These are phyloP conservation scores for Sclerotinia nivalis DNA, from an alignment of 2,329 filamentous ascomycete species.

Conservation along the genomic window DNA sequence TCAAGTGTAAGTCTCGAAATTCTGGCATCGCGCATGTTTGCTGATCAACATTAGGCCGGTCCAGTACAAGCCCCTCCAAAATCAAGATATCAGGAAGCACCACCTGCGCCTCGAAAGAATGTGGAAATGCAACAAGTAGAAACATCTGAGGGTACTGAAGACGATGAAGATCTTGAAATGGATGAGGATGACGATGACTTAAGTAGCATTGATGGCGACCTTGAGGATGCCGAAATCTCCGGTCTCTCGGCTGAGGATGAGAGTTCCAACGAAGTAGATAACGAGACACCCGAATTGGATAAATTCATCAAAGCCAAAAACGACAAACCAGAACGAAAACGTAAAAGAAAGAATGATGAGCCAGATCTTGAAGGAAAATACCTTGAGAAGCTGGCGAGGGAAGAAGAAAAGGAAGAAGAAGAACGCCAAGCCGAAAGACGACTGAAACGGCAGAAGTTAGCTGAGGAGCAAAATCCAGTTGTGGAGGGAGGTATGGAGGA, in stretches of 20 bases:
- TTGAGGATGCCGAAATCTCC: slow-evolving; percentile 42
- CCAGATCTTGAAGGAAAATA: slow-evolving; percentile 72
- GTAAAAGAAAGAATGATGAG: slow-evolving; percentile 64
- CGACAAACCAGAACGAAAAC: slow-evolving; percentile 51
- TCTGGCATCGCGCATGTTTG: neutral
- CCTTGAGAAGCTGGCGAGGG: slow-evolving; percentile 62
- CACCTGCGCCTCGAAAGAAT: slow-evolving; percentile 36
- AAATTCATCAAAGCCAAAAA: slow-evolving; percentile 49
- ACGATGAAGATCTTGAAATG: slow-evolving; percentile 42
- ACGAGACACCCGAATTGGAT: slow-evolving; percentile 41
- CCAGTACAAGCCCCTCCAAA: slow-evolving; percentile 43
- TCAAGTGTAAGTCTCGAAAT: slow-evolving; percentile 61
- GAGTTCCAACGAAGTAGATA: slow-evolving; percentile 29
- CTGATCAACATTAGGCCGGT: slow-evolving; percentile 37
- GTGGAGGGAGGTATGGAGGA: slow-evolving; percentile 39
- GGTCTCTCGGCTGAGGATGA: slow-evolving; percentile 38
- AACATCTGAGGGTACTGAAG: slow-evolving; percentile 41
- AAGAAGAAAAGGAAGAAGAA: slow-evolving; percentile 58
- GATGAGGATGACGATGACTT: slow-evolving; percentile 41
- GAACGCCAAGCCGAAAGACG: slow-evolving; percentile 46
- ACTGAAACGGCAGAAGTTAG: slow-evolving; percentile 55
- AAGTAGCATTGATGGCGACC: slow-evolving; percentile 42
- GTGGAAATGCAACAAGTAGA: slow-evolving; percentile 35
- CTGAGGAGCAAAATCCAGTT: slow-evolving; percentile 43
- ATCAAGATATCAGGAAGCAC: slow-evolving; percentile 41